These are phyloP conservation scores for Diaporthe aspalathi DNA, from an alignment of 2,329 filamentous ascomycete genomes.

Conservation along the genomic window DNA sequence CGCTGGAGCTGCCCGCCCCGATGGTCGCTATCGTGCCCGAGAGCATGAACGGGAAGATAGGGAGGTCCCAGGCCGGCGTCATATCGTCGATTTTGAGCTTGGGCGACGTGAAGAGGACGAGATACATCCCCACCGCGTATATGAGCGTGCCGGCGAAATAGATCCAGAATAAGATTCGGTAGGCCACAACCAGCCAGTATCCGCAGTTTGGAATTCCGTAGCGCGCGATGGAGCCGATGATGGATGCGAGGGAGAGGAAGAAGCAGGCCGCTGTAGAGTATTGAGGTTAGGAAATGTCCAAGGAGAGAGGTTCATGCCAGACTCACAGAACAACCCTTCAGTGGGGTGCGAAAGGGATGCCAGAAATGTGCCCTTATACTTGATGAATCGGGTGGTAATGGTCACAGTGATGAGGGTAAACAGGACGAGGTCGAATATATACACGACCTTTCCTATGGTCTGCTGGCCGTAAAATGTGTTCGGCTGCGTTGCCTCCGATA, in stretches of 20 bases:
- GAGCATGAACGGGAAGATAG: neutral
- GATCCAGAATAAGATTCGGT: slow-evolving; percentile 12
- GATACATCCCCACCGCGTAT: slow-evolving; percentile 8
- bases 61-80: slow-evolving; percentile 11
- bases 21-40: slow-evolving; percentile 8
- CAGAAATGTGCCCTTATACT: slow-evolving; percentile 20
- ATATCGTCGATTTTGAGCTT: slow-evolving; percentile 9
- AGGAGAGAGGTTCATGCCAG: neutral
- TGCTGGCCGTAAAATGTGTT: slow-evolving; percentile 21
- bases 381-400: neutral
- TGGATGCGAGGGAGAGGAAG: slow-evolving; percentile 19
- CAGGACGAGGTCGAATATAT: slow-evolving; percentile 7
- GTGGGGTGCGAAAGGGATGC: neutral
- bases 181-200: neutral
- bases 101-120: slow-evolving; percentile 4
- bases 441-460: neutral
- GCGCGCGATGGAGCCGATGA: slow-evolving; percentile 2
- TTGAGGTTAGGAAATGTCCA: neutral
- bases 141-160: slow-evolving; percentile 1
- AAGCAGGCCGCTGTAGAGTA: slow-evolving; percentile 1
- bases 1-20: slow-evolving; percentile 9
- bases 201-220: slow-evolving; percentile 10
- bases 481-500: neutral
- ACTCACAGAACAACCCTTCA: slow-evolving; percentile 8
- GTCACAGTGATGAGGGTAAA: neutral